Percentiles rank a stretch among this genome's conserved stretches.
Conservation (phyloP, 345 rosid species). For the Bruguiera gymnorhiza region DNA sequence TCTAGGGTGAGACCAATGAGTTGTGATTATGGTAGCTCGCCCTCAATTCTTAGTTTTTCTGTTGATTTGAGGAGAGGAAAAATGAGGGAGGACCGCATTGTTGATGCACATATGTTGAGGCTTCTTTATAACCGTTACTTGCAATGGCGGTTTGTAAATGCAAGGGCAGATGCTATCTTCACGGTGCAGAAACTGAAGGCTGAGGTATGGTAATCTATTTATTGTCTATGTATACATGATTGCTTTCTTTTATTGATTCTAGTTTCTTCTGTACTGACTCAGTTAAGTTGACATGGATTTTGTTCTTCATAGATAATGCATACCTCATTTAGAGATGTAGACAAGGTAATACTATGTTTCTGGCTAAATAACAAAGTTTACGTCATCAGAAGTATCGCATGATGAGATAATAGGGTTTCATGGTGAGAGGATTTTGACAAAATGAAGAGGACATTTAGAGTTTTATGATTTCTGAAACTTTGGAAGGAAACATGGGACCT, state of each 20-base stretch:
- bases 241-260: slow-evolving; percentile 9
- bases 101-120: slow-evolving; percentile 81
- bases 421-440: too few species aligned
- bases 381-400: background rate
- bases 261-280: background rate
- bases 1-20: slow-evolving; percentile 49
- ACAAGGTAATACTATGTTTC: background rate
- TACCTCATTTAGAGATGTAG: background rate
- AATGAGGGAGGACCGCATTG: slow-evolving; percentile 67
- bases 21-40: slow-evolving; percentile 42
- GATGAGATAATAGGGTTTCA: background rate
- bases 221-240: background rate
- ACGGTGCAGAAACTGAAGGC: slow-evolving; percentile 58
- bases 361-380: too few species aligned
- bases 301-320: background rate
- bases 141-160: slow-evolving; percentile 88
- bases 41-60: slow-evolving; percentile 85
- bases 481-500: too few species aligned
- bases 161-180: slow-evolving; percentile 68
- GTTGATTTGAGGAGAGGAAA: slow-evolving; percentile 86
- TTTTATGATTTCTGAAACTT: too few species aligned
- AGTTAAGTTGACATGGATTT: background rate
- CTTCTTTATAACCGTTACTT: slow-evolving; percentile 73
- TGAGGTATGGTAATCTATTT: slow-evolving; percentile 52
- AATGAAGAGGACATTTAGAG: too few species aligned